Base-by-base conservation (phyloP, 495 filamentous ascomycete species). In the Neurospora sp. region DNA sequence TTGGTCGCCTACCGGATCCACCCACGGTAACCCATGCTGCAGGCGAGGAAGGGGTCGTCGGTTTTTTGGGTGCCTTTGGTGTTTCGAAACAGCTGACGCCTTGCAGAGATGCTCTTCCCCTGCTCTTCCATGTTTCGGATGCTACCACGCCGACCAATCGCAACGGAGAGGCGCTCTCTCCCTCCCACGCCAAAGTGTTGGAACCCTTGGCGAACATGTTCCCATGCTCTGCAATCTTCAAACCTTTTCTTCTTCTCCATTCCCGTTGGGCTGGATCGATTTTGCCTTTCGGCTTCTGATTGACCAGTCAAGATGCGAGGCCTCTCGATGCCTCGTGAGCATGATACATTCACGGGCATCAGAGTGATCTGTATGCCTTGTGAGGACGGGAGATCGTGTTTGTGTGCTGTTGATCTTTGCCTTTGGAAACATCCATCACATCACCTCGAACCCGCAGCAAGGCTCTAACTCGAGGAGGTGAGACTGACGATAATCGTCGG, bases 31-130 rank as follows among this genome's bases (percentile, higher is more conserved):
- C 66, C 72, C 46, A 48, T 48, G n/a, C 72, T 76, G 76, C 75
- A 73, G 70, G 71, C 44, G 44, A 22, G 10, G n/a, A 22, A 53
- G 46, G 44, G 46, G 46, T 22, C 46, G n/a, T 48, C 46, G 46
- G n/a, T 11, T 22, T 48, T 48, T 48, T 48, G 44, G 44, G 44
- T 46, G 42, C 7, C 42, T 20, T 48, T 71, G 72, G 46, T 79
- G 78, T 79, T 79, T 79, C 75, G 78, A 79, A 78, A 79, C 78
- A 72, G 40, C 71, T 72, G 44, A 69, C 20, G 48, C 46, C 46
- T 53, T 46, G 44, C 44, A n/a, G 42, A 46, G 42, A 46, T 46
- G 18, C 42, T 18, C 42, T 31, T 31, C 27, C 27, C 27, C 27
- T 44, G 12, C 42, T 46, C 18, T 46, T 53, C 27, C 27, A 31